Evolutionary conservation across 352 stramenopile genomes (phyloP).

Genomic region (Globisporangium apiculatum): DNA sequence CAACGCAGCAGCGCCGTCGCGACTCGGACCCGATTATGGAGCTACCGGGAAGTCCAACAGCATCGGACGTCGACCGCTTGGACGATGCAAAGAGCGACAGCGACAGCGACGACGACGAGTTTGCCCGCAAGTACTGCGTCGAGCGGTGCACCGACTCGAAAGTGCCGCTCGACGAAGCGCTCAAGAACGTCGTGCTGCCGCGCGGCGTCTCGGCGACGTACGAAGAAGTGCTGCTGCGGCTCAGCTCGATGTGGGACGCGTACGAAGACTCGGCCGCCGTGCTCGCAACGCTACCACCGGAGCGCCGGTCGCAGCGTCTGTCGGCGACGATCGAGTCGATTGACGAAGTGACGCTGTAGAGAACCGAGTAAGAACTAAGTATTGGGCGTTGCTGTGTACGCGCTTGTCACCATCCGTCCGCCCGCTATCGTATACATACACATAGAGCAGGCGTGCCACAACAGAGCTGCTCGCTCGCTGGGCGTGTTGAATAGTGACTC

Average conservation of each 20-base stretch:
- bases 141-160: conserved; percentile 60
- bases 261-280: conserved; percentile 53
- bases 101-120: conserved; percentile 33
- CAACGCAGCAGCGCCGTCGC: conserved; percentile 30
- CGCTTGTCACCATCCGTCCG: no score
- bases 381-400: no score
- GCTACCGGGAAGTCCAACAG: conserved; percentile 28
- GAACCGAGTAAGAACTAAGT: neutral
- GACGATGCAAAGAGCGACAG: conserved; percentile 2
- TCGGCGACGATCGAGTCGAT: conserved; percentile 17
- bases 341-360: conserved; percentile 16
- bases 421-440: no score
- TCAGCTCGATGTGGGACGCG: conserved; percentile 76
- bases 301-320: conserved; percentile 40
- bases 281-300: conserved; percentile 37
- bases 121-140: conserved; percentile 43
- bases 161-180: conserved; percentile 58
- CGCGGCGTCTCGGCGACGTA: conserved; percentile 44
- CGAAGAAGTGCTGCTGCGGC: conserved; percentile 66
- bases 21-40: conserved; percentile 40
- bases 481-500: neutral
- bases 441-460: no score
- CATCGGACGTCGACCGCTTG: conserved; percentile 25
- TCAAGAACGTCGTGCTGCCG: conserved; percentile 74
- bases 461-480: no score